Percentiles rank a stretch among this genome's conserved stretches.
phyloP scores from a whole-genome alignment of 2,329 filamentous ascomycete species.

The Fusarium goolgardi region DNA sequence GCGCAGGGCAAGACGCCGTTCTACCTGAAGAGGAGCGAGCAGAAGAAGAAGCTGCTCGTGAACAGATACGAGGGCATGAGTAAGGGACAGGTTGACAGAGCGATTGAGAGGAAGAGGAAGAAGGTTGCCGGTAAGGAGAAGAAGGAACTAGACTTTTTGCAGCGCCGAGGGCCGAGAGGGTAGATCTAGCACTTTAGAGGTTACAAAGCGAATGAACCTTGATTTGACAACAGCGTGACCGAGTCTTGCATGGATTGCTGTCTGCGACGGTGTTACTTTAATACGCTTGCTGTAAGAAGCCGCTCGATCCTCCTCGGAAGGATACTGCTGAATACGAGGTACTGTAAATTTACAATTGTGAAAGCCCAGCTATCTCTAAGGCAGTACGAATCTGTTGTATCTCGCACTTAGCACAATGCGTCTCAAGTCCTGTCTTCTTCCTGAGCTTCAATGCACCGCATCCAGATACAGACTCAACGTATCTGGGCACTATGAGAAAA shows the following conservation, averaged over 20 bases:
- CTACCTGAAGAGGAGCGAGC: constrained; percentile 90
- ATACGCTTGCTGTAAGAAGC: not conserved
- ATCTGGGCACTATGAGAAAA: not conserved
- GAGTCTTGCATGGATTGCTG: not conserved
- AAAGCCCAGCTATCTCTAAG: not conserved
- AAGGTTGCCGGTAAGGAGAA: constrained; percentile 89
- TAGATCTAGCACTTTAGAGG: not conserved
- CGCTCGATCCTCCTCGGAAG: not conserved
- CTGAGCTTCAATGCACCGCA: not conserved
- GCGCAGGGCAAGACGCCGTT: constrained; percentile 92
- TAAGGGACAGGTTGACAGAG: constrained; percentile 83
- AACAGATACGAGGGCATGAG: constrained; percentile 87
- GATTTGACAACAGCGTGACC: not conserved
- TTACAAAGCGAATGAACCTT: not conserved
- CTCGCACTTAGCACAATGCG: not conserved
- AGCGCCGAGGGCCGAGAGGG: constrained; percentile 43
- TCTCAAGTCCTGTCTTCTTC: not conserved
- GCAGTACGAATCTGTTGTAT: not conserved
- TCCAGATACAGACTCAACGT: not conserved
- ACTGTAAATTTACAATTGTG: not conserved
- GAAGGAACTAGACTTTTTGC: constrained; percentile 69
- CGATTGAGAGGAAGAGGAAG: constrained; percentile 88
- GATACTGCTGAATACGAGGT: not conserved
- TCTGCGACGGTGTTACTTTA: not conserved
- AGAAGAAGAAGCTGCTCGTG: constrained; percentile 85